phyloP scores from a whole-genome alignment of 2,329 filamentous ascomycete species.

The Venturia nashicola region DNA sequence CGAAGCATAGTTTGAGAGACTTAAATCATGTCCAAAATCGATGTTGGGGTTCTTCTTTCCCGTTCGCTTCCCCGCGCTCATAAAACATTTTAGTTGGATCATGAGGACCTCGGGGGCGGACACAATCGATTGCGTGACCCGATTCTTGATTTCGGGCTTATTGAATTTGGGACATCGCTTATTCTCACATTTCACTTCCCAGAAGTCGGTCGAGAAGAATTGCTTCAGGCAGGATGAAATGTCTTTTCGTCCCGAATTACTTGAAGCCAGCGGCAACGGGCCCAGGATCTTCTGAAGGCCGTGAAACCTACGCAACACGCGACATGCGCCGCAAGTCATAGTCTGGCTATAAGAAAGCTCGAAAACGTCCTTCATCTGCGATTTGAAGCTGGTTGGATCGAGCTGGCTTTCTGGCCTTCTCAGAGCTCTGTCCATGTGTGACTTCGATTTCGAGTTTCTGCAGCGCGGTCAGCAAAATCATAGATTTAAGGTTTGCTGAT shows the following conservation, averaged over 20 bases:
- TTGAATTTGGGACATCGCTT: not conserved
- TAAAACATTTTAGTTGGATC: slow-evolving; percentile 1
- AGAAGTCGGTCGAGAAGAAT: not conserved
- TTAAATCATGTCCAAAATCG: not conserved
- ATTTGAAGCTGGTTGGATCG: not conserved
- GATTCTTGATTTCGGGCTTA: not conserved
- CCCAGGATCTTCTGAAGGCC: not conserved
- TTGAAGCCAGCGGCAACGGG: not conserved
- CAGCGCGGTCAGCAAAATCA: not conserved
- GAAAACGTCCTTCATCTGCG: not conserved
- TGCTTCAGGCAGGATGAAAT: not conserved
- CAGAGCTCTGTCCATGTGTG: not conserved
- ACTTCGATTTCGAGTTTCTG: not conserved
- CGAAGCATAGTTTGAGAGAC: not conserved
- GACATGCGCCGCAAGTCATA: not conserved
- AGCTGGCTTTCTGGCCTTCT: not conserved
- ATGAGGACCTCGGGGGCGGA: not conserved
- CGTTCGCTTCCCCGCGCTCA: not conserved
- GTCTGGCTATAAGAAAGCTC: not conserved
- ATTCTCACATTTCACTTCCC: not conserved
- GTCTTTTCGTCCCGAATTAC: not conserved
- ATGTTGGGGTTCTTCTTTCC: not conserved
- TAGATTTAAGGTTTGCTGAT: not conserved
- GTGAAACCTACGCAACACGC: not conserved
- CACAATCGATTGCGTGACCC: not conserved